Conservation (phyloP, 2,329 filamentous ascomycete genomes). For the Arthrobotrys sinensis region DNA sequence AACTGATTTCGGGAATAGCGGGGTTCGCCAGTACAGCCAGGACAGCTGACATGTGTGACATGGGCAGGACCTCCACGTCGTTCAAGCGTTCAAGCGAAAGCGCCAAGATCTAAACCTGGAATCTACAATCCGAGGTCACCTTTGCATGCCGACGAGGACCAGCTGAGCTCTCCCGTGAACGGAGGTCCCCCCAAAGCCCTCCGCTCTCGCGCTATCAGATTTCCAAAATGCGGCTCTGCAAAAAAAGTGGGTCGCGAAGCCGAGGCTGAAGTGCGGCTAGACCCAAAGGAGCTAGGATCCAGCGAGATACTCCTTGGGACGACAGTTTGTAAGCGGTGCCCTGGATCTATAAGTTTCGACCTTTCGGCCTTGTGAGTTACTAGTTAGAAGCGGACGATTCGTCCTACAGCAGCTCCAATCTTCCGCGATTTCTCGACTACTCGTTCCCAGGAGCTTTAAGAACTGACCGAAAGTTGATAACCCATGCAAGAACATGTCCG, state of each 20-base stretch:
- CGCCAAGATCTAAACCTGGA: constrained; percentile 25
- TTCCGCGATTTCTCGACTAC: constrained; percentile 3
- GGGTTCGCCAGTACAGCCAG: constrained; percentile 37
- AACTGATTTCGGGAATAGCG: constrained; percentile 48
- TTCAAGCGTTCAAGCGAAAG: constrained; percentile 41
- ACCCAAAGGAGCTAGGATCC: constrained; percentile 35
- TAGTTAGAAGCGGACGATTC: constrained; percentile 15
- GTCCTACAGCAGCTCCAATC: constrained; percentile 8
- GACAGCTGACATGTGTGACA: constrained; percentile 55
- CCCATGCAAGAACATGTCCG: constrained; percentile 52
- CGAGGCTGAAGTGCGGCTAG: constrained; percentile 48
- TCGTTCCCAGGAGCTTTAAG: constrained; percentile 2
- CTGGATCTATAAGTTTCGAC: constrained; percentile 34
- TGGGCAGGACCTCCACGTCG: constrained; percentile 49
- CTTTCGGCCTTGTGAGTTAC: constrained; percentile 2
- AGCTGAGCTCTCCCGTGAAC: constrained; percentile 33
- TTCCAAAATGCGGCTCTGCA: constrained; percentile 47
- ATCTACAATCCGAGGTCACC: constrained; percentile 25
- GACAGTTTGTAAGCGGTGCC: constrained; percentile 26
- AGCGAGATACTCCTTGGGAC: constrained; percentile 5
- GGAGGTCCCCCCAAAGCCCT: constrained; percentile 10
- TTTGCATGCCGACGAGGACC: not conserved
- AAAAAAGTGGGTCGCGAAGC: constrained; percentile 36
- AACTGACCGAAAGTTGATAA: constrained; percentile 7
- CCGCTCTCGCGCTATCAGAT: constrained; percentile 20